Base-by-base conservation (phyloP, 495 filamentous ascomycete genomes). In the Delitschia confertaspora region DNA sequence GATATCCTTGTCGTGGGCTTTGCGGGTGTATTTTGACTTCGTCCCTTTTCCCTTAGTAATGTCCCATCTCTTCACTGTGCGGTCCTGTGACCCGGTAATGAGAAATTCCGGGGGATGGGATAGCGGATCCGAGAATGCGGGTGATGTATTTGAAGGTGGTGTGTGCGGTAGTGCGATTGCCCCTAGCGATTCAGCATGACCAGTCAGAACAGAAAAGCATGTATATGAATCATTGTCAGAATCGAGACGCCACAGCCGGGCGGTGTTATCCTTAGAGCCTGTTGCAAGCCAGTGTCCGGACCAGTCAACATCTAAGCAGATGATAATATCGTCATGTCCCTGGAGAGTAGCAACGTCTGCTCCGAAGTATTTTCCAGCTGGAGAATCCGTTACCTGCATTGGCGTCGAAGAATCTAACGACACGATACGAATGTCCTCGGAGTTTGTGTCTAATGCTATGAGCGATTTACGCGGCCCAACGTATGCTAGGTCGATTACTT, bases 1-100 rank as follows among this genome's bases (percentile, higher is more conserved):
- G 67, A 99, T 99, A 51, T 99, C 91, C 54, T 96, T 99, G 45
- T 99, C 91, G 61, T 99, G 91, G 2, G 91, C 93, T 64, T 94
- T 85, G 24, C 88, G 75, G 4, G 89, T 95, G 53, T 85, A 93
- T 11, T 66, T 50, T 17, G 69, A 55, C 20, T 53, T 65, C 32
- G 58, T 64, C 25, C 41, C 49, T 8, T 16, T 49, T 55, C 65
- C 42, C 64, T 71, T 33, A 67, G 73, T 33, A 14, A 85, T 75
- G 41, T 88, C 80, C 79, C 91, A 93, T 42, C 79, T 78, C 64
- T 99, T 96, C 47, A 99, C 73, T 4, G 93, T 96, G 42, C 83
- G 79, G 59, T 99, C 91, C 59, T 94, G 86, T 4, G 88, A 95
- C 6, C 89, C 91, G 3, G 91, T 94, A 30, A 96, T 55, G 11